These are phyloP conservation scores for Penicillium sp. DNA, from an alignment of 2,329 filamentous ascomycete genomes.

Conservation along the genomic window DNA sequence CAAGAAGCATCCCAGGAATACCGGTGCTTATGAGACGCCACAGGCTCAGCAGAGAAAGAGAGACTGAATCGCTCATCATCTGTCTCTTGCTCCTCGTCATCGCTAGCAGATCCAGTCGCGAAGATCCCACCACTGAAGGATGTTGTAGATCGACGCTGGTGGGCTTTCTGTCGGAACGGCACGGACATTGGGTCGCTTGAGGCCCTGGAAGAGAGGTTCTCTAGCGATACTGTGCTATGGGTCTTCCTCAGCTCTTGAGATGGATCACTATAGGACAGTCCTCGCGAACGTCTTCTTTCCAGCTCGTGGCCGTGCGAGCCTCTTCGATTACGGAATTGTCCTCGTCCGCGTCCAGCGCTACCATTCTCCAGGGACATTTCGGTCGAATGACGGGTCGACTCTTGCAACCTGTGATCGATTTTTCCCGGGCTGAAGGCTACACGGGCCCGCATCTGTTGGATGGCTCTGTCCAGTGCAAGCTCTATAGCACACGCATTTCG, in stretches of 20 bases:
- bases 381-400: constrained; percentile 16
- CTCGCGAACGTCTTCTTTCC: constrained; percentile 24
- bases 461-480: constrained; percentile 65
- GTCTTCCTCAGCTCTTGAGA: constrained; percentile 20
- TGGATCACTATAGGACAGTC: constrained; percentile 9
- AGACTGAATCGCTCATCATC: constrained; percentile 7
- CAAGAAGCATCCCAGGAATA: constrained; percentile 17
- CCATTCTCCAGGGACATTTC: constrained; percentile 26
- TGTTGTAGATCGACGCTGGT: constrained; percentile 23
- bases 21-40: background rate
- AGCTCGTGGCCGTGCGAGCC: constrained; percentile 39
- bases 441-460: constrained; percentile 45
- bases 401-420: constrained; percentile 24
- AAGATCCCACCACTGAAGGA: constrained; percentile 19
- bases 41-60: constrained; percentile 7
- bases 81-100: constrained; percentile 21
- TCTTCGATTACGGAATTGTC: constrained; percentile 28
- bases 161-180: constrained; percentile 9
- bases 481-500: constrained; percentile 88
- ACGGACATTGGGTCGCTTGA: constrained; percentile 16
- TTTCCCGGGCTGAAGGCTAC: constrained; percentile 40
- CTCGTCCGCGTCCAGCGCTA: constrained; percentile 25
- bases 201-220: constrained; percentile 11
- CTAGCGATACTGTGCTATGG: constrained; percentile 27
- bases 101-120: constrained; percentile 22